Evolutionary conservation across 2,329 filamentous ascomycete genomes (phyloP), one percentile per base, ranked within the genome.

Genomic region (Fusarium sp.): DNA sequence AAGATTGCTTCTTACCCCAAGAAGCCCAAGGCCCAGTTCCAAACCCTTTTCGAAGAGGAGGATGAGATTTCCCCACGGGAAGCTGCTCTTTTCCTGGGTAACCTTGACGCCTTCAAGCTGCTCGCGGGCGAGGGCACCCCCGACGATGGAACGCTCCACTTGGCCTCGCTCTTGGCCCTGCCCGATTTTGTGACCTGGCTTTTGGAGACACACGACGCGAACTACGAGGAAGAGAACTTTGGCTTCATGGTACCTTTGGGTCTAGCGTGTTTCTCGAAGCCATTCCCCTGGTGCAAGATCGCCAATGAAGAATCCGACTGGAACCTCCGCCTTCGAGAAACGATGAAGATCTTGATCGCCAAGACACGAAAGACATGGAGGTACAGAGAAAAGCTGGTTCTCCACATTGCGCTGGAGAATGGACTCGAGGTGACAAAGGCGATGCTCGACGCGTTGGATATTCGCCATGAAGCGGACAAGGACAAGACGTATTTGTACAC

Each of bases 181-280:
- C 69, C 69, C 0, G 50, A 71, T 2, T 71, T 71, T 12, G 69
- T 63, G 1, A 9, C 11, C 0, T 71, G 69, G 69, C 68, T 71
- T 1, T 65, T 71, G 2, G 17, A 50, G 6, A 68, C 25, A 0
- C 69, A 71, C 3, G 68, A 71, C 6, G 17, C 69, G 5, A 71
- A 71, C 33, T 71, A 71, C 1, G 69, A 62, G 2, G 63, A 67
- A 8, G 69, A 71, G 12, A 66, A 63, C 6, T 71, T 71, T 17
- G 69, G 67, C 2, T 71, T 64, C 52, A 71, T 71, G 69, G 69
- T 71, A 4, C 69, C 69, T 0, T 5, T 71, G 0, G 69, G 68
- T 7, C 4, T 71, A 1, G 37, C 69, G 0, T 71, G 69, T 1
- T 71, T 43, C 33, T 71, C 69, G 0, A 71, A 71, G 0, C 64